Evolutionary conservation across 1,139 yeast genomes (phyloP), one percentile per base, ranked within the genome.

Genomic region (Saccharomyces hybrid): DNA sequence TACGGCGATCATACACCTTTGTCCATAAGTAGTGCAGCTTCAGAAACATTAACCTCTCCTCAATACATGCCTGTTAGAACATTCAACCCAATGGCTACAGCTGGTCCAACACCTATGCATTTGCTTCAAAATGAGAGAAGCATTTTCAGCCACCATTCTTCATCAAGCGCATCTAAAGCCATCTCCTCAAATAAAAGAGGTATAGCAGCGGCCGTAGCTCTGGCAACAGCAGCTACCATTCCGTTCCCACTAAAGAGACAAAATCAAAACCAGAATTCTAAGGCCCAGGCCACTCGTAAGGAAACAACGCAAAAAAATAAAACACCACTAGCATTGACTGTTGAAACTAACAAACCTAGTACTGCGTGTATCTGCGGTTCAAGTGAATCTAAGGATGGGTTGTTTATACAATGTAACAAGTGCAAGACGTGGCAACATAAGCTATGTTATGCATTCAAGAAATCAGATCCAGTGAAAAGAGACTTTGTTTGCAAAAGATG

Each of bases 381-480:
- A 4, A 31, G 47, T 29, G 58, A 48, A 5, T 84, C 0, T 53
- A 96, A 89, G 60, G 96, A 90, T 68, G 96, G 88, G 67, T 96
- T 96, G 1, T 89, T 88, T 68, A 90, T 91, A 57, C 97, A 90
- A 70, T 90, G 98, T 73, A 96, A 90, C 67, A 77, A 81, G 49
- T 90, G 98, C 69, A 85, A 80, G 69, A 81, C 96, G 57, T 90
- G 97, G 97, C 96, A 90, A 67, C 98, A 90, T 72, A 89, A 95
- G 49, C 77, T 82, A 25, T 90, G 98, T 71, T 88, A 88, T 80
- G 88, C 86, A 7, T 86, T 85, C 61, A 77, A 76, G 52, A 80
- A 85, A 51, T 83, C 80, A 56, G 86, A 81, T 34, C 85, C 86
- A 56, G 93, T 85, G 0, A 96, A 96, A 0, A 96, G 88, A 56